These are phyloP conservation scores for Royoungia palumana DNA, from an alignment of 768 basidiomycete genomes.

Conservation along the genomic window DNA sequence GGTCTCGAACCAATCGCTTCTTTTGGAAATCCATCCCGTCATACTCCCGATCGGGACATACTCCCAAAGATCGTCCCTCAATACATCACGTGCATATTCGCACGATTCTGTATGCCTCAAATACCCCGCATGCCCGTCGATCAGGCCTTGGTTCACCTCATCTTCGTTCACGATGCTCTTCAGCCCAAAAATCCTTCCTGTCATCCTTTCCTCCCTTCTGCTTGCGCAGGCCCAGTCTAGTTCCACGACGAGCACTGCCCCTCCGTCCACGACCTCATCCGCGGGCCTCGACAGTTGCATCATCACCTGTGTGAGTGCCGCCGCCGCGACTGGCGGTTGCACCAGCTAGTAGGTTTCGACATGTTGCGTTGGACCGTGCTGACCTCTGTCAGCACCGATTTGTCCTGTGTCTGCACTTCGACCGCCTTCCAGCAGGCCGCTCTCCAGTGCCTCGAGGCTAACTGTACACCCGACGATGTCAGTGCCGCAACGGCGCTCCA, in stretches of 20 bases:
- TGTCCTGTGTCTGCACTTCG: slow-evolving; percentile 40
- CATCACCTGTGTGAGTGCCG: not conserved
- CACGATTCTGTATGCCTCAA: slow-evolving; percentile 14
- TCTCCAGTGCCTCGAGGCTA: slow-evolving; percentile 30
- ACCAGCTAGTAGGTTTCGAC: slow-evolving; percentile 11
- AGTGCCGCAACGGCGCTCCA: slow-evolving; percentile 33
- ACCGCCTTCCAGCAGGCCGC: slow-evolving; percentile 36
- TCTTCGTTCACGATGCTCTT: slow-evolving; percentile 11
- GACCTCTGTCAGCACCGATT: slow-evolving; percentile 32
- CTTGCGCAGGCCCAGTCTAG: slow-evolving; percentile 21
- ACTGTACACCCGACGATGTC: slow-evolving; percentile 33
- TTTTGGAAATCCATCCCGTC: too few species aligned
- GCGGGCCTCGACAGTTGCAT: slow-evolving; percentile 11
- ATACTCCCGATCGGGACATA: too few species aligned
- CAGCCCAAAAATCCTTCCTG: slow-evolving; percentile 19
- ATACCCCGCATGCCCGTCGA: not conserved
- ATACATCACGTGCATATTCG: not conserved
- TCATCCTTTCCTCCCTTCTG: slow-evolving; percentile 14
- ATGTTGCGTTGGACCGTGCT: not conserved
- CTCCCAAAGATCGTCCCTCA: too few species aligned
- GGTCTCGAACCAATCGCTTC: too few species aligned
- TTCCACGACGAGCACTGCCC: not conserved
- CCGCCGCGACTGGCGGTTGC: slow-evolving; percentile 1
- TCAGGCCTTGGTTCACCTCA: not conserved
- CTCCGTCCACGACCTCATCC: slow-evolving; percentile 6